phyloP scores from a whole-genome alignment of 2,329 filamentous ascomycete genomes.

The Pestalotiopsis sp. region DNA sequence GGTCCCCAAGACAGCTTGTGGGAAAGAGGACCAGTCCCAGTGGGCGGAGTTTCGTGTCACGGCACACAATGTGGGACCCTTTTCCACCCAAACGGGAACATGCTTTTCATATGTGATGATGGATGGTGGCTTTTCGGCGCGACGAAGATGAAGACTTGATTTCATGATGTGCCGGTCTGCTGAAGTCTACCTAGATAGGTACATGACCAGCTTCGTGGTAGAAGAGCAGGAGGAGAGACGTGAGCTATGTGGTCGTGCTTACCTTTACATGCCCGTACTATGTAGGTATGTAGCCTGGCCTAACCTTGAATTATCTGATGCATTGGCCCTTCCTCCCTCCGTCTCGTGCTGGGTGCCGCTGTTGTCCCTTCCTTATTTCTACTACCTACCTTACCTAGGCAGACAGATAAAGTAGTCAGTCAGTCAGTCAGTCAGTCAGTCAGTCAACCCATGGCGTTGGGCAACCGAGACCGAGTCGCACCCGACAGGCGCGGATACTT shows the following conservation, averaged over 20 bases:
- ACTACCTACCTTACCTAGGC: too few species aligned
- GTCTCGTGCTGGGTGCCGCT: background rate
- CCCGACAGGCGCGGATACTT: conserved; percentile 9
- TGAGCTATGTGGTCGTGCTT: too few species aligned
- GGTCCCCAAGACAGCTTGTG: background rate
- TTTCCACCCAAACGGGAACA: conserved; percentile 7
- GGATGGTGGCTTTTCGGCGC: background rate
- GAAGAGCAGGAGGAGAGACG: too few species aligned
- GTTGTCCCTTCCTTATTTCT: background rate
- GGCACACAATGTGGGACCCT: conserved; percentile 4
- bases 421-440: too few species aligned
- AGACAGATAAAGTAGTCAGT: too few species aligned
- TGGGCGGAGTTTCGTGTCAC: background rate
- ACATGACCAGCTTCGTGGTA: too few species aligned
- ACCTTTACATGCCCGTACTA: background rate
- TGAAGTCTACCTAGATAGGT: too few species aligned
- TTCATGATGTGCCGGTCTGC: background rate
- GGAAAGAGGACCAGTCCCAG: background rate
- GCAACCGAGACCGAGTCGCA: background rate
- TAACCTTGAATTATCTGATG: too few species aligned
- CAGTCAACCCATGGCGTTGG: conserved; percentile 4
- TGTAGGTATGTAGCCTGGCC: background rate
- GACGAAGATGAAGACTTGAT: background rate
- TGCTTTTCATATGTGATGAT: conserved; percentile 1
- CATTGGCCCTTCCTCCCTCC: too few species aligned